Conservation (phyloP, 2,329 filamentous ascomycete species). For the Apiospora sp. region DNA sequence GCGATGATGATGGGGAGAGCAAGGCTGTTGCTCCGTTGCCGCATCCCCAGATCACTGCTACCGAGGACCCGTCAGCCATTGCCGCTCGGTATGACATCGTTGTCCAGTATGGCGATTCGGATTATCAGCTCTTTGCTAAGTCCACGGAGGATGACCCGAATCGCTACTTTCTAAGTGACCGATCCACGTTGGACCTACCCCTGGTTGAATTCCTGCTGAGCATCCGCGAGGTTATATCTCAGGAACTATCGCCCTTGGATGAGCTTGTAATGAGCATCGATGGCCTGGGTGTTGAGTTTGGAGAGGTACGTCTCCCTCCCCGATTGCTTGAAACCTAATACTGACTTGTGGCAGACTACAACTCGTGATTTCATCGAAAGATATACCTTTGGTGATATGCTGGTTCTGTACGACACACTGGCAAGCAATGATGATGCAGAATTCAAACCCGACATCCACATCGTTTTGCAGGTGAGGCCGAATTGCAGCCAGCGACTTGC, state of each 20-base stretch:
- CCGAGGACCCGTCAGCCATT: slow-evolving; percentile 31
- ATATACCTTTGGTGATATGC: slow-evolving; percentile 42
- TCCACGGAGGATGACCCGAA: slow-evolving; percentile 44
- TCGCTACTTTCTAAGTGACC: slow-evolving; percentile 43
- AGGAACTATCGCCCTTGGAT: slow-evolving; percentile 44
- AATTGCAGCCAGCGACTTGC: slow-evolving; percentile 42
- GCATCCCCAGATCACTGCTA: slow-evolving; percentile 15
- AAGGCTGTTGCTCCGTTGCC: background rate
- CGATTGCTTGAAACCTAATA: background rate
- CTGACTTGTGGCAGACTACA: slow-evolving; percentile 38
- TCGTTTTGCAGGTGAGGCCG: slow-evolving; percentile 43
- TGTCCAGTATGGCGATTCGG: slow-evolving; percentile 41
- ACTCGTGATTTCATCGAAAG: slow-evolving; percentile 39
- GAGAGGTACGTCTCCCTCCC: slow-evolving; percentile 38
- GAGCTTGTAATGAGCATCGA: slow-evolving; percentile 44
- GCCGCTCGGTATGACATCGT: slow-evolving; percentile 39
- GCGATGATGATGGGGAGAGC: background rate
- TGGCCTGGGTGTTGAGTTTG: slow-evolving; percentile 43
- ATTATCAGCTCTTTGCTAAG: slow-evolving; percentile 44
- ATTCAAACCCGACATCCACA: slow-evolving; percentile 38
- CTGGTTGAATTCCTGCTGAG: slow-evolving; percentile 39
- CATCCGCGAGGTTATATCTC: slow-evolving; percentile 42
- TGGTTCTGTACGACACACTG: slow-evolving; percentile 42
- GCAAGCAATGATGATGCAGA: slow-evolving; percentile 40
- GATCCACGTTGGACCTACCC: slow-evolving; percentile 37